These are phyloP conservation scores for Taiozyma onychis DNA, from an alignment of 1,139 yeast genomes.

Conservation along the genomic window DNA sequence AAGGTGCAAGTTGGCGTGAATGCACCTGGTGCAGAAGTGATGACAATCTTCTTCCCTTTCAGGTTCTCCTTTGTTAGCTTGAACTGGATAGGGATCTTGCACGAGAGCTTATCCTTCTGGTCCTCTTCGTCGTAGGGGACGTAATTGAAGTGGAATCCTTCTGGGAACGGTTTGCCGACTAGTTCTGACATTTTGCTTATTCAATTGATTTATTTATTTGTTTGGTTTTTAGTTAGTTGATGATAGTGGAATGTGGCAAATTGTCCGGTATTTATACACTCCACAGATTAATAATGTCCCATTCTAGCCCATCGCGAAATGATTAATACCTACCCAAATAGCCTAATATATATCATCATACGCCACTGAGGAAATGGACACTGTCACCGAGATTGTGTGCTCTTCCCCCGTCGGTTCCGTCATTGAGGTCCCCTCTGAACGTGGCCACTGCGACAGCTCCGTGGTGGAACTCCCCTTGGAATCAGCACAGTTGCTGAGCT, in stretches of 20 bases:
- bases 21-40: conserved; percentile 87
- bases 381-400: background rate
- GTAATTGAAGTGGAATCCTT: conserved; percentile 23
- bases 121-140: conserved; percentile 23
- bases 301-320: too few relatives aligned
- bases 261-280: too few relatives aligned
- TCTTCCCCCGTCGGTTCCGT: background rate
- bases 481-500: conserved; percentile 20
- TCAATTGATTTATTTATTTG: background rate
- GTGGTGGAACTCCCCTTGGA: background rate
- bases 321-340: too few relatives aligned
- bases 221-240: background rate
- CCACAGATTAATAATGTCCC: too few relatives aligned
- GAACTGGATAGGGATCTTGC: conserved; percentile 22
- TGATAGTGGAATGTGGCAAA: too few relatives aligned
- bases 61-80: conserved; percentile 23
- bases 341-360: too few relatives aligned
- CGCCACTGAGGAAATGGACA: background rate
- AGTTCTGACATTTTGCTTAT: conserved; percentile 12
- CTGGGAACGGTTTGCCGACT: conserved; percentile 23
- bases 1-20: conserved; percentile 88
- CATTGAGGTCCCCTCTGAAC: background rate
- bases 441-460: background rate
- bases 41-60: conserved; percentile 40
- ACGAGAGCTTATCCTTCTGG: conserved; percentile 21